Percentiles rank a stretch among this genome's conserved stretches.
phyloP scores from a whole-genome alignment of 2,329 filamentous ascomycete genomes.

The Colletotrichum sansevieriae region DNA sequence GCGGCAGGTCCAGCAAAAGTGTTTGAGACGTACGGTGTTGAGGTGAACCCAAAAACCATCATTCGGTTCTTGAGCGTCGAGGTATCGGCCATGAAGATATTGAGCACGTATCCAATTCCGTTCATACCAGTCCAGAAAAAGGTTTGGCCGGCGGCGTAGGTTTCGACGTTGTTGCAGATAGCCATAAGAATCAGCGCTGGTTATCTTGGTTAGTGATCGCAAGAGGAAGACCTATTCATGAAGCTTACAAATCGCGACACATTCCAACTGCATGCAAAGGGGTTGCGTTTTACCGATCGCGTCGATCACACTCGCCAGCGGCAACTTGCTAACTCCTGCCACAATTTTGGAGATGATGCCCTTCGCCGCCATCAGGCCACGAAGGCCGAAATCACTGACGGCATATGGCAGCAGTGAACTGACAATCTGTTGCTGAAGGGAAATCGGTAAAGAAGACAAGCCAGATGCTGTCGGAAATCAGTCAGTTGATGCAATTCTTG shows the following conservation, averaged over 20 bases:
- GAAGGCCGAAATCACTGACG: constrained; percentile 55
- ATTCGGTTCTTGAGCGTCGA: constrained; percentile 50
- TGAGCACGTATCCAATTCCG: constrained; percentile 48
- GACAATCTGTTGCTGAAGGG: constrained; percentile 55
- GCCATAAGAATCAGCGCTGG: constrained; percentile 67
- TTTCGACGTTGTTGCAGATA: constrained; percentile 63
- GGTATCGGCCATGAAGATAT: constrained; percentile 51
- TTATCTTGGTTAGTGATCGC: constrained; percentile 52
- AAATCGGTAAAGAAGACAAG: constrained; percentile 59
- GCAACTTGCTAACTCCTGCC: constrained; percentile 46
- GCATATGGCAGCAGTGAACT: constrained; percentile 51
- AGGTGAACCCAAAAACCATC: constrained; percentile 49
- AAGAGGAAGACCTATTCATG: neutral
- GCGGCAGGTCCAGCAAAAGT: too few species aligned
- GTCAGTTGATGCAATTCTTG: neutral
- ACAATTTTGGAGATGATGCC: constrained; percentile 58
- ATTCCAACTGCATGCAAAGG: constrained; percentile 49
- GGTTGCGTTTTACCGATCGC: constrained; percentile 54
- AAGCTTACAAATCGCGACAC: constrained; percentile 19
- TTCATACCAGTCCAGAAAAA: constrained; percentile 68
- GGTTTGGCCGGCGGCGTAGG: constrained; percentile 60
- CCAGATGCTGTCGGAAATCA: constrained; percentile 52
- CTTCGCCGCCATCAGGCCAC: constrained; percentile 61
- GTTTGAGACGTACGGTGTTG: too few species aligned
- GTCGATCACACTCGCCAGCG: constrained; percentile 55